A percentile compares a stretch with the other conserved stretches of the same genome.
phyloP scores from a whole-genome alignment of 2,329 filamentous ascomycete genomes.

The Zarea fungicola region DNA sequence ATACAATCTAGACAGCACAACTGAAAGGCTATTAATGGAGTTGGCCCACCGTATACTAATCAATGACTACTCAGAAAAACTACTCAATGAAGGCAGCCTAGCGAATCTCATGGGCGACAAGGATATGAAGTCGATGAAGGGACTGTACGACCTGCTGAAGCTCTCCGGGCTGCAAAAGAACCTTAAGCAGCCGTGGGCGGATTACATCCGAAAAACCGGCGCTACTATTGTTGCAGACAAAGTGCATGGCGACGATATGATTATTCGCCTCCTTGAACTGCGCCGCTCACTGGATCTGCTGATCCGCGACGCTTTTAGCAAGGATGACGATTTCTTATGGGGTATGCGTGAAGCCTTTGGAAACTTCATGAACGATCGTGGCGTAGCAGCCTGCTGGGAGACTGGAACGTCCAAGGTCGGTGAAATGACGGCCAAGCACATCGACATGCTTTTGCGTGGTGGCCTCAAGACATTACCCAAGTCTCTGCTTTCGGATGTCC shows the following conservation, averaged over 20 bases:
- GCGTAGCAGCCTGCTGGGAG: slow-evolving; percentile 64
- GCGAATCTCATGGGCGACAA: slow-evolving; percentile 67
- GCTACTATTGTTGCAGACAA: slow-evolving; percentile 74
- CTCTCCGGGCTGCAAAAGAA: slow-evolving; percentile 65
- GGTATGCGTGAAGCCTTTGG: slow-evolving; percentile 81
- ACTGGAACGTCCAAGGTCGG: slow-evolving; percentile 90
- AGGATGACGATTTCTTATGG: slow-evolving; percentile 71
- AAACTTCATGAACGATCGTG: slow-evolving; percentile 87
- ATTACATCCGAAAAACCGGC: slow-evolving; percentile 73
- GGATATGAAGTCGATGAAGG: slow-evolving; percentile 64
- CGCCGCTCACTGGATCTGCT: slow-evolving; percentile 74
- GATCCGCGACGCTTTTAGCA: slow-evolving; percentile 69
- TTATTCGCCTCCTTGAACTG: slow-evolving; percentile 73
- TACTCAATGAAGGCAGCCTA: slow-evolving; percentile 63
- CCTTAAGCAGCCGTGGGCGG: slow-evolving; percentile 67
- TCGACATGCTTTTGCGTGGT: slow-evolving; percentile 81
- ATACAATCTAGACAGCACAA: slow-evolving; percentile 78
- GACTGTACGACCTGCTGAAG: slow-evolving; percentile 72
- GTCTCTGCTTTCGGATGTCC: slow-evolving; percentile 57
- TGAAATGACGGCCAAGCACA: slow-evolving; percentile 97
- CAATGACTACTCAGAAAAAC: slow-evolving; percentile 56
- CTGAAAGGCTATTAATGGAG: slow-evolving; percentile 69
- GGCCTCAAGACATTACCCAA: slow-evolving; percentile 79
- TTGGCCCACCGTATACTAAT: slow-evolving; percentile 71
- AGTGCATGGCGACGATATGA: slow-evolving; percentile 76